Conservation (phyloP, 768 basidiomycete species). For the Exidia glandulosa region DNA sequence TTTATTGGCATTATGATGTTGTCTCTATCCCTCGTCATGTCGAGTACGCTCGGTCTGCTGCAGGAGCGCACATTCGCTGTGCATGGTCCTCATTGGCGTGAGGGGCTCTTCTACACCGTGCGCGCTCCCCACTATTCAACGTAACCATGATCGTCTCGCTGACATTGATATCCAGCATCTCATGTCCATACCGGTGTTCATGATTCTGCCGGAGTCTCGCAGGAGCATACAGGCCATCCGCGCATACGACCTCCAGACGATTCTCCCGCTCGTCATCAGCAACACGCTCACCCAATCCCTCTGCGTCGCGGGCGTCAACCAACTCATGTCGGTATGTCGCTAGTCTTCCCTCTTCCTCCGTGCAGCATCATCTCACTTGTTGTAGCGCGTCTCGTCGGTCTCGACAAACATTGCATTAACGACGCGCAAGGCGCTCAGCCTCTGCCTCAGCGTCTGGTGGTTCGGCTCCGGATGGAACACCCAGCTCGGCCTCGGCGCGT, state of each 20-base stretch:
- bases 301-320: conserved; percentile 79
- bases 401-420: conserved; percentile 76
- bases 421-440: conserved; percentile 65
- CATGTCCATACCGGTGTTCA: conserved; percentile 66
- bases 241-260: not conserved
- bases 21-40: conserved; percentile 50
- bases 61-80: conserved; percentile 66
- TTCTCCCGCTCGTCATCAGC: conserved; percentile 32
- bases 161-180: conserved; percentile 62
- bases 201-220: conserved; percentile 32
- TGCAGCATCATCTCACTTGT: not conserved
- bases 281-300: conserved; percentile 67
- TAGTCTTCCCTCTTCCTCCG: not conserved
- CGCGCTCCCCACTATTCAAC: conserved; percentile 7
- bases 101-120: conserved; percentile 78
- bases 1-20: conserved; percentile 60
- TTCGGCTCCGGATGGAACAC: conserved; percentile 64
- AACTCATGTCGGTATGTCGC: conserved; percentile 57
- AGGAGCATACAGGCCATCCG: not conserved
- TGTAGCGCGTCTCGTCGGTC: conserved; percentile 62
- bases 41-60: conserved; percentile 56
- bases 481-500: conserved; percentile 53
- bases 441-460: conserved; percentile 78
- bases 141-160: not conserved
- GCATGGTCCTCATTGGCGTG: conserved; percentile 74